Percentiles rank a stretch among this genome's conserved stretches.
These are phyloP conservation scores for Phytophthora hibernalis DNA, from an alignment of 352 stramenopile species.

Conservation along the genomic window DNA sequence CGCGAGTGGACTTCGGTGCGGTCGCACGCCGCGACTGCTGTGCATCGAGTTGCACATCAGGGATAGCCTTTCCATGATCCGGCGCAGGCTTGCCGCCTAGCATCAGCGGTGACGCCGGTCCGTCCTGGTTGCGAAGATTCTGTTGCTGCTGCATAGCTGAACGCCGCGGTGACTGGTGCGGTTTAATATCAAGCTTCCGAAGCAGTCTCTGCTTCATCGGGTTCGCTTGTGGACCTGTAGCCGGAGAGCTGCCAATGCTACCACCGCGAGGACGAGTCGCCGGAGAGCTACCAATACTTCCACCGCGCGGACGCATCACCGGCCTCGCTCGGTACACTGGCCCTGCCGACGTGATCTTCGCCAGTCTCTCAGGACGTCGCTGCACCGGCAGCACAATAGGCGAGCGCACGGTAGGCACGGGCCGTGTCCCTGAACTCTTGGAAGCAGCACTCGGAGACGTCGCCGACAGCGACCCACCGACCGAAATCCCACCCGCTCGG, in stretches of 20 bases:
- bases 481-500: slow-evolving; percentile 29
- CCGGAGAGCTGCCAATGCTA: slow-evolving; percentile 26
- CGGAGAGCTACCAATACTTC: slow-evolving; percentile 20
- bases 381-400: slow-evolving; percentile 58
- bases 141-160: slow-evolving; percentile 53
- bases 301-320: slow-evolving; percentile 48
- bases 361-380: slow-evolving; percentile 57
- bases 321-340: slow-evolving; percentile 62
- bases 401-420: slow-evolving; percentile 36
- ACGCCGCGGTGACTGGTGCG: slow-evolving; percentile 74
- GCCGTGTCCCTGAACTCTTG: slow-evolving; percentile 12
- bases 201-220: slow-evolving; percentile 46
- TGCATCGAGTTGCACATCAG: slow-evolving; percentile 27
- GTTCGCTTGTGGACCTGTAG: slow-evolving; percentile 24
- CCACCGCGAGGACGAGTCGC: slow-evolving; percentile 24
- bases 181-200: slow-evolving; percentile 78
- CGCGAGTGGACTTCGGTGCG: slow-evolving; percentile 45
- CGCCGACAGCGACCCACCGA: slow-evolving; percentile 28
- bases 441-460: slow-evolving; percentile 15
- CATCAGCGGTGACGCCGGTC: slow-evolving; percentile 35
- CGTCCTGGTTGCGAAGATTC: slow-evolving; percentile 19
- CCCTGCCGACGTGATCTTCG: slow-evolving; percentile 64
- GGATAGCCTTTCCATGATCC: slow-evolving; percentile 27
- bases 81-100: slow-evolving; percentile 36
- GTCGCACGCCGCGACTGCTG: slow-evolving; percentile 26